phyloP scores from a whole-genome alignment of 345 rosid species.

The Salix brachista region DNA sequence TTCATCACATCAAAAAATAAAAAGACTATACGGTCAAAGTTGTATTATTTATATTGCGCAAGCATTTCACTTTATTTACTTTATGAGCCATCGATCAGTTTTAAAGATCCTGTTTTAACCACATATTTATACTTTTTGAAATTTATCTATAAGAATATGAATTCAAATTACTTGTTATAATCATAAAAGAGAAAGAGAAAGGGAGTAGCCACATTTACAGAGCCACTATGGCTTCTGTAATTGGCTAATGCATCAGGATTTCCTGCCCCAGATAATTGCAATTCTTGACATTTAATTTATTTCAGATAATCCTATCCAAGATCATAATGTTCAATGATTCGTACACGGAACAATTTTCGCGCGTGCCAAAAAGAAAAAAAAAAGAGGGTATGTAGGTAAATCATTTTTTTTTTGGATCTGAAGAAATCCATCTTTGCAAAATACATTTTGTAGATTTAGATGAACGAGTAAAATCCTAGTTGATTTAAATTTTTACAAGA shows the following conservation, averaged over 20 bases:
- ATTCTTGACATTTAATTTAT: background rate
- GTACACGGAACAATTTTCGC: constrained; percentile 4
- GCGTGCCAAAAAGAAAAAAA: background rate
- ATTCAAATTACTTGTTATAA: background rate
- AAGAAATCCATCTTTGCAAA: fast-evolving
- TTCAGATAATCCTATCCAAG: background rate
- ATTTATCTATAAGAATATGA: too few relatives aligned
- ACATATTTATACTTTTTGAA: background rate
- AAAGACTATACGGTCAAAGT: too few relatives aligned
- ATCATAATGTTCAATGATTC: background rate
- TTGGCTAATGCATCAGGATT: background rate
- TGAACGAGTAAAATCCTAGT: too few relatives aligned
- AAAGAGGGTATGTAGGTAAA: too few relatives aligned
- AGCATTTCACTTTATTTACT: too few relatives aligned
- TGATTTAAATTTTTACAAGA: fast-evolving
- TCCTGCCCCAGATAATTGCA: background rate
- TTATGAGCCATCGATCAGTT: too few relatives aligned
- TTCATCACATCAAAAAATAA: too few relatives aligned
- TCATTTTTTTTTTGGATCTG: too few relatives aligned
- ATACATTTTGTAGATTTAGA: fast-evolving
- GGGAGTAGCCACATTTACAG: background rate
- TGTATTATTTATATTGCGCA: too few relatives aligned
- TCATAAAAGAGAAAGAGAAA: background rate
- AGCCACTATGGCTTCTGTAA: background rate
- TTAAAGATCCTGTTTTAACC: too few relatives aligned